Conservation (phyloP, 805 yeast species). For the Zygoascus biomembranicola region DNA sequence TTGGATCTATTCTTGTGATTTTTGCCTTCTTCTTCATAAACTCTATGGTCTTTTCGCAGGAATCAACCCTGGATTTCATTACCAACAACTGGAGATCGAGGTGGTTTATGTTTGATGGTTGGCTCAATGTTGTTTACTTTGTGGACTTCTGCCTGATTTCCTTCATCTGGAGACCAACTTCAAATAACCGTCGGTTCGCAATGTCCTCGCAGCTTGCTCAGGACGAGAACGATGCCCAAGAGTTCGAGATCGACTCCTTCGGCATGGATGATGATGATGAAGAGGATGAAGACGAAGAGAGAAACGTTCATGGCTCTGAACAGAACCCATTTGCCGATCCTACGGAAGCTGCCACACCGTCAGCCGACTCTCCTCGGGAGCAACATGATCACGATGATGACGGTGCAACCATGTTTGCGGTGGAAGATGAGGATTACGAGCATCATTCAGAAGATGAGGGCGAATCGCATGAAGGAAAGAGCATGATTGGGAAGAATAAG, state of each 20-base stretch:
- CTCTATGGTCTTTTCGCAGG: slow-evolving; percentile 61
- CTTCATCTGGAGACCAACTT: slow-evolving; percentile 96
- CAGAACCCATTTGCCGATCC: slow-evolving; percentile 1
- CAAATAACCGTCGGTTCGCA: slow-evolving; percentile 88
- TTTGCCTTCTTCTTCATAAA: slow-evolving; percentile 65
- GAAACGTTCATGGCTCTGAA: background rate
- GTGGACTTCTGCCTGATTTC: slow-evolving; percentile 76
- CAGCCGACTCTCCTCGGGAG: slow-evolving; percentile 5
- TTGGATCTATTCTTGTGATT: slow-evolving; percentile 60
- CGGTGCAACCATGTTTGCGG: slow-evolving; percentile 19
- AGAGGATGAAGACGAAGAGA: slow-evolving; percentile 13
- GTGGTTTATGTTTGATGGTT: slow-evolving; percentile 82
- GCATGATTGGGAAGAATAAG: slow-evolving; percentile 1
- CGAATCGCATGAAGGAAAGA: slow-evolving; percentile 2
- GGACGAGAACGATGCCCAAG: slow-evolving; percentile 60
- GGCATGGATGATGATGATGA: slow-evolving; percentile 35
- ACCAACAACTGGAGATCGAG: slow-evolving; percentile 89
- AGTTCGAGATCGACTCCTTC: slow-evolving; percentile 53
- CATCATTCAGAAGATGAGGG: slow-evolving; percentile 17
- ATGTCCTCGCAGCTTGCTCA: slow-evolving; percentile 84
- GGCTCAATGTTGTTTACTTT: slow-evolving; percentile 89
- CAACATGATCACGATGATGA: slow-evolving; percentile 1
- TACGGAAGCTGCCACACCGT: background rate
- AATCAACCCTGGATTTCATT: slow-evolving; percentile 65
- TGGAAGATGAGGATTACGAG: slow-evolving; percentile 21